These are phyloP conservation scores for Sphaerobolus stellatus DNA, from an alignment of 1,284 basidiomycete species.

Conservation along the genomic window DNA sequence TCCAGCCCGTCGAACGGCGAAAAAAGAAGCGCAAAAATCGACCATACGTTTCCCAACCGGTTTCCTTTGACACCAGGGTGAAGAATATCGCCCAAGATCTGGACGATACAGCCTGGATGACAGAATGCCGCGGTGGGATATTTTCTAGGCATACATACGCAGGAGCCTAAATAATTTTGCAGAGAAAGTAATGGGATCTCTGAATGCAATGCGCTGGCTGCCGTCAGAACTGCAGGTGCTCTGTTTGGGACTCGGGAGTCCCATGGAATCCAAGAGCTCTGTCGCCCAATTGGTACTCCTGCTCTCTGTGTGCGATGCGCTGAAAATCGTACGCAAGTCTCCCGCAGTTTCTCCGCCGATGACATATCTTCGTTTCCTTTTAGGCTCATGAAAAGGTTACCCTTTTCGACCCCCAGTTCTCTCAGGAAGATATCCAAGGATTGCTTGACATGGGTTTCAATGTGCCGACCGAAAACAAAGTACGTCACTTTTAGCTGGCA, in stretches of 20 bases:
- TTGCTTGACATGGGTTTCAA: slow-evolving; percentile 50
- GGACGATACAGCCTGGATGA: slow-evolving; percentile 2
- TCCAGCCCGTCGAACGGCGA: neutral
- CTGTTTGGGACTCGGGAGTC: slow-evolving; percentile 73
- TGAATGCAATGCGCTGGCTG: neutral
- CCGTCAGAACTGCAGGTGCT: slow-evolving; percentile 29
- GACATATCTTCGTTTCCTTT: slow-evolving; percentile 12
- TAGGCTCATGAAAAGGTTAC: slow-evolving; percentile 51
- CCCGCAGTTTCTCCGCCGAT: neutral
- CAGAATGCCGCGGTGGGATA: slow-evolving; percentile 4
- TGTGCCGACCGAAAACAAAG: slow-evolving; percentile 51
- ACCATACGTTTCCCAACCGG: neutral
- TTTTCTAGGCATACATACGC: neutral
- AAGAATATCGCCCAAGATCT: neutral
- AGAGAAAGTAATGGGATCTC: slow-evolving; percentile 1
- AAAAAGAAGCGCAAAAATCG: neutral
- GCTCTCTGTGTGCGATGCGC: slow-evolving; percentile 48
- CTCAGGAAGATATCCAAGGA: slow-evolving; percentile 53
- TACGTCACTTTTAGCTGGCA: slow-evolving; percentile 37
- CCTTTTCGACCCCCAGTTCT: slow-evolving; percentile 70
- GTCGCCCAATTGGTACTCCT: slow-evolving; percentile 68
- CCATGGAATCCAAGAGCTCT: slow-evolving; percentile 55
- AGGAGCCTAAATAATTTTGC: neutral
- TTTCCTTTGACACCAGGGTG: slow-evolving; percentile 3
- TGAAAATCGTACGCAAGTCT: slow-evolving; percentile 54